Conservation (phyloP, 2,329 filamentous ascomycete species). For the Simplicillium aogashimaense region DNA sequence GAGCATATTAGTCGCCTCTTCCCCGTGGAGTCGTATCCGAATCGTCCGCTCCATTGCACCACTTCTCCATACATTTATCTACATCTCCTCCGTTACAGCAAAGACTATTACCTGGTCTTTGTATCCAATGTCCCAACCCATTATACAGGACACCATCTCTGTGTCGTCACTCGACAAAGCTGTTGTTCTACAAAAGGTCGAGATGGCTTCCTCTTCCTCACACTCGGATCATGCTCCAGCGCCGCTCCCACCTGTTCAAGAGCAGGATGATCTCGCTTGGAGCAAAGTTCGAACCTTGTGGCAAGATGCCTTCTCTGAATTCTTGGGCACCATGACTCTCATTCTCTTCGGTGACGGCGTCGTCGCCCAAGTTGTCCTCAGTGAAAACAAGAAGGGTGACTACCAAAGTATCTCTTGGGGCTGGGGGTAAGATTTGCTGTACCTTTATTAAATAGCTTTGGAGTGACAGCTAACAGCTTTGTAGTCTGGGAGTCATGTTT, state of each 20-base stretch:
- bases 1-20: slow-evolving; percentile 5
- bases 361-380: slow-evolving; percentile 59
- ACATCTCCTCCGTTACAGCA: not conserved
- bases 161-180: slow-evolving; percentile 22
- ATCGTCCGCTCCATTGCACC: too few relatives aligned
- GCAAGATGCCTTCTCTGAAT: slow-evolving; percentile 55
- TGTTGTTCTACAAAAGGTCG: slow-evolving; percentile 17
- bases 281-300: slow-evolving; percentile 37
- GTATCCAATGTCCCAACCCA: slow-evolving; percentile 7
- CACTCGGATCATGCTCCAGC: not conserved
- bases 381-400: slow-evolving; percentile 33
- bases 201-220: slow-evolving; percentile 16
- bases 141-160: slow-evolving; percentile 20
- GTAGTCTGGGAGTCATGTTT: slow-evolving; percentile 55
- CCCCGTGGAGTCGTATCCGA: slow-evolving; percentile 2
- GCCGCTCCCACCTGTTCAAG: slow-evolving; percentile 7
- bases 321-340: slow-evolving; percentile 58
- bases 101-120: slow-evolving; percentile 4
- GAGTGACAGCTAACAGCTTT: slow-evolving; percentile 5
- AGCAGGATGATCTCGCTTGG: slow-evolving; percentile 31
- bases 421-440: slow-evolving; percentile 36
- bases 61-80: not conserved
- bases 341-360: slow-evolving; percentile 63
- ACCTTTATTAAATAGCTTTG: too few relatives aligned
- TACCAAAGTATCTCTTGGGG: slow-evolving; percentile 40